phyloP scores from a whole-genome alignment of 495 filamentous ascomycete species.

The Penicillium angulare region DNA sequence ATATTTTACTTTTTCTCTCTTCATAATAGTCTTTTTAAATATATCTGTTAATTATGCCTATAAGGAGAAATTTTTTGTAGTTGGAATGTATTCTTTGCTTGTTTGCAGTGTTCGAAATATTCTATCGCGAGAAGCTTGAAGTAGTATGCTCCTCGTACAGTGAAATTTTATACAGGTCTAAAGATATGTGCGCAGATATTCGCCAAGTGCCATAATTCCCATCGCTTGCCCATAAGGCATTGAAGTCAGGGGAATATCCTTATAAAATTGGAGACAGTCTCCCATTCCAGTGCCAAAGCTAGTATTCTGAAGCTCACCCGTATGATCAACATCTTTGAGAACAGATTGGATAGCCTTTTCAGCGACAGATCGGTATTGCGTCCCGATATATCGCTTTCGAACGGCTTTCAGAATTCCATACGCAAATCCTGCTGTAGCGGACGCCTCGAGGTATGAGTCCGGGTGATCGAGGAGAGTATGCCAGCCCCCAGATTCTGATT shows the following conservation, averaged over 20 bases:
- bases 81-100: too few relatives aligned
- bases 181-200: conserved; percentile 56
- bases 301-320: conserved; percentile 63
- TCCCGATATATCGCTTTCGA: conserved; percentile 60
- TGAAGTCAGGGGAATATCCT: conserved; percentile 61
- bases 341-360: conserved; percentile 60
- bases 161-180: neutral
- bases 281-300: conserved; percentile 77
- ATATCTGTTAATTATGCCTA: too few relatives aligned
- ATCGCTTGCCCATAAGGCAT: conserved; percentile 81
- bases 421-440: conserved; percentile 66
- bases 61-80: too few relatives aligned
- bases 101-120: too few relatives aligned
- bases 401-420: conserved; percentile 70
- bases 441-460: conserved; percentile 57
- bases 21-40: too few relatives aligned
- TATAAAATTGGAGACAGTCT: conserved; percentile 62
- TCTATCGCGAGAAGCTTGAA: too few relatives aligned
- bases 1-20: too few relatives aligned
- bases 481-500: conserved; percentile 54
- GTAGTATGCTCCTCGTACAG: too few relatives aligned
- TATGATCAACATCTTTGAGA: conserved; percentile 53
- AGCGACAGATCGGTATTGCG: conserved; percentile 47
- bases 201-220: conserved; percentile 69
- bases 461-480: conserved; percentile 54